phyloP scores from a whole-genome alignment of 1,139 yeast species.

The Debaryomyces psychrophilus region DNA sequence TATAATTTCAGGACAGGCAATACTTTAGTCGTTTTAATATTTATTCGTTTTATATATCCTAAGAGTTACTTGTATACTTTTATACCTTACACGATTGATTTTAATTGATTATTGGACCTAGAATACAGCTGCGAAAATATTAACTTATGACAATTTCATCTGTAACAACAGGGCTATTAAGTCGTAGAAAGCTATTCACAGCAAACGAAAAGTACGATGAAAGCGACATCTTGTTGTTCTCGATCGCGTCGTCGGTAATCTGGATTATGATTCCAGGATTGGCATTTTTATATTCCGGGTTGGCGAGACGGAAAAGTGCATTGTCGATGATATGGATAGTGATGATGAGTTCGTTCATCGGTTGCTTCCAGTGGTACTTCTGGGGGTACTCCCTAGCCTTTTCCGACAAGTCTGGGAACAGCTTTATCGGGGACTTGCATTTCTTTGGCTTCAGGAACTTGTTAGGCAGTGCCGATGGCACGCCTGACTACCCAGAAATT shows the following conservation, averaged over 20 bases:
- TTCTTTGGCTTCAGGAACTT: slow-evolving; percentile 80
- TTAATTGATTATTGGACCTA: slow-evolving; percentile 1
- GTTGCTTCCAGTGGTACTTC: slow-evolving; percentile 90
- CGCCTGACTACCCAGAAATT: slow-evolving; percentile 70
- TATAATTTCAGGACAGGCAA: background rate
- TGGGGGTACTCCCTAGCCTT: slow-evolving; percentile 97
- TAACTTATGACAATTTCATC: slow-evolving; percentile 9
- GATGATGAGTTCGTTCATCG: slow-evolving; percentile 75
- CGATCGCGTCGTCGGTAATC: slow-evolving; percentile 72
- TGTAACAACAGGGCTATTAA: slow-evolving; percentile 15
- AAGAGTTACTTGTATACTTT: slow-evolving; percentile 3
- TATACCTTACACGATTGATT: background rate
- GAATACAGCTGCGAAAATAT: slow-evolving; percentile 7
- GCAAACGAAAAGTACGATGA: slow-evolving; percentile 48
- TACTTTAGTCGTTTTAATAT: background rate
- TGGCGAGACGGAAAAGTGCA: slow-evolving; percentile 90
- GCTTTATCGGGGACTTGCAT: slow-evolving; percentile 83
- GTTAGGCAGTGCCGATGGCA: slow-evolving; percentile 51
- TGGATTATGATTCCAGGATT: slow-evolving; percentile 95
- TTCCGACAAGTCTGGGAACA: slow-evolving; percentile 71
- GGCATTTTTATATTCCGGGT: slow-evolving; percentile 89
- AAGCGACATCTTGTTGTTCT: slow-evolving; percentile 46
- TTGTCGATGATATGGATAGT: slow-evolving; percentile 85
- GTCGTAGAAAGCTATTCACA: slow-evolving; percentile 37
- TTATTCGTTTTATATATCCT: background rate